These are phyloP conservation scores for Glaciozyma martinii DNA, from an alignment of 768 basidiomycete genomes.

Conservation along the genomic window DNA sequence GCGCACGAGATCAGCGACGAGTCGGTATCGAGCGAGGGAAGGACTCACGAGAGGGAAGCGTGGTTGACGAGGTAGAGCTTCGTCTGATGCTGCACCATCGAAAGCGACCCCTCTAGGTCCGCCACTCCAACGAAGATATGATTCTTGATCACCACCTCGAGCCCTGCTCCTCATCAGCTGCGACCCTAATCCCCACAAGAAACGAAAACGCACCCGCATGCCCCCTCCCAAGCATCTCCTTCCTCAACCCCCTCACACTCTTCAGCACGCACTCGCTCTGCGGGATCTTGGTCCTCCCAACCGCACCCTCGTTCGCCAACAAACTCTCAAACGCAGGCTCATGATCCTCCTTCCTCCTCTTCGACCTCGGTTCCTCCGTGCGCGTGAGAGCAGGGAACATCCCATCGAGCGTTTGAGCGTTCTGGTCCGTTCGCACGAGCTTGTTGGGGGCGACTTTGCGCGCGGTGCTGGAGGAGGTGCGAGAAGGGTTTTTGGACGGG, in stretches of 20 bases:
- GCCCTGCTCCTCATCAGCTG: conserved; percentile 45
- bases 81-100: conserved; percentile 76
- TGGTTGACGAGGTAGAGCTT: conserved; percentile 86
- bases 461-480: conserved; percentile 6
- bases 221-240: conserved; percentile 49
- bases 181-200: neutral
- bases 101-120: conserved; percentile 61
- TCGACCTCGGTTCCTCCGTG: conserved; percentile 2
- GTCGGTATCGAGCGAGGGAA: neutral
- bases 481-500: neutral
- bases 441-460: conserved; percentile 45
- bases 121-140: conserved; percentile 91
- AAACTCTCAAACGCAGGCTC: conserved; percentile 18
- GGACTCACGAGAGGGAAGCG: conserved; percentile 64
- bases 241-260: conserved; percentile 60
- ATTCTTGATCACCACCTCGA: conserved; percentile 72
- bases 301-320: conserved; percentile 27
- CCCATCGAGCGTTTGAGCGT: conserved; percentile 85
- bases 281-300: conserved; percentile 44
- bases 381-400: conserved; percentile 58
- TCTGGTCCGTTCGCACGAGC: conserved; percentile 80
- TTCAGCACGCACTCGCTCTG: conserved; percentile 69
- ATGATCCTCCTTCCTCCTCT: conserved; percentile 18
- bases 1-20: neutral
- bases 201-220: conserved; percentile 55